Evolutionary conservation across 345 rosid genomes (phyloP).

Genomic region (Ricinus communis): DNA sequence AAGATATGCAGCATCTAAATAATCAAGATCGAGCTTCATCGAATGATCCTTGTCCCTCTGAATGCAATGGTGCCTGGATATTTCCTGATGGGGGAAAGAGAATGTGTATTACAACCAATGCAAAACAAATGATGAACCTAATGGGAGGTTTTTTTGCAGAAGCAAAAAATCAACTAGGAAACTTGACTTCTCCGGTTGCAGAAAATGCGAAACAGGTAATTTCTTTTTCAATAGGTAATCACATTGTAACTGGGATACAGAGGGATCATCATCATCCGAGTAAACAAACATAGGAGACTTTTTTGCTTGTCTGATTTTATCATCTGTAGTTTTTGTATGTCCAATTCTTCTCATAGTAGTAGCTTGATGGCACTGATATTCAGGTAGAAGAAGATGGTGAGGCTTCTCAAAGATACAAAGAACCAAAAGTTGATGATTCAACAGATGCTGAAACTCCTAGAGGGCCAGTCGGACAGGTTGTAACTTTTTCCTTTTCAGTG

Average conservation of each 20-base stretch:
- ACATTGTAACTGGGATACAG: not conserved
- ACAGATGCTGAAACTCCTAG: slow-evolving; percentile 26
- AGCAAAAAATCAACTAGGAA: slow-evolving; percentile 18
- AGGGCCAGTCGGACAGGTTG: slow-evolving; percentile 44
- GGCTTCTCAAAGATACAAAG: slow-evolving; percentile 9
- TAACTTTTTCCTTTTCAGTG: not conserved
- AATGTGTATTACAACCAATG: slow-evolving; percentile 45
- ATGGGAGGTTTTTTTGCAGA: slow-evolving; percentile 28
- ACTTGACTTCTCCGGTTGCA: slow-evolving; percentile 16
- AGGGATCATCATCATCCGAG: not conserved
- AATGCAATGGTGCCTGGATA: slow-evolving; percentile 59
- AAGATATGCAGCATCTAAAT: slow-evolving; percentile 25
- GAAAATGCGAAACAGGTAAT: slow-evolving; percentile 49
- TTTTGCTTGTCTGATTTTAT: not conserved
- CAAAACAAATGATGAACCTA: slow-evolving; percentile 40
- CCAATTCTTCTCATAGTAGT: slow-evolving; percentile 19
- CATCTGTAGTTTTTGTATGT: not conserved
- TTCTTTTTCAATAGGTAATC: not conserved
- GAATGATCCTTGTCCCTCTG: slow-evolving; percentile 23
- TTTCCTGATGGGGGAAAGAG: slow-evolving; percentile 54
- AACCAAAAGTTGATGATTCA: slow-evolving; percentile 21
- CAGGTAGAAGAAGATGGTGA: slow-evolving; percentile 19
- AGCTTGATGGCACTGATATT: slow-evolving; percentile 2
- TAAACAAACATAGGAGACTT: not conserved
- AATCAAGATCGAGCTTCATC: slow-evolving; percentile 27